Conservation (phyloP, 2,329 filamentous ascomycete genomes). For the Botrytis byssoidea region DNA sequence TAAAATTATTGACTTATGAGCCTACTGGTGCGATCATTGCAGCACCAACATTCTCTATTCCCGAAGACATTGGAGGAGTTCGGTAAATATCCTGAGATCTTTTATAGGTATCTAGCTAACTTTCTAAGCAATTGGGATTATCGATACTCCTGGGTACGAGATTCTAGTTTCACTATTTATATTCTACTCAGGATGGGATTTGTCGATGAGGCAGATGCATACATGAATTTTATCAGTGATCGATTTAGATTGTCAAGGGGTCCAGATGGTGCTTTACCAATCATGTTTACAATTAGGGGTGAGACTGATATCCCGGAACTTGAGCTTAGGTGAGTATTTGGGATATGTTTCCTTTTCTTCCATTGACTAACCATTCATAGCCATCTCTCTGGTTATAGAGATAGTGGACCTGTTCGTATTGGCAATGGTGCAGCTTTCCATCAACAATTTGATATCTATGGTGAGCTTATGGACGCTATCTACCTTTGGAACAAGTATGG, state of each 20-base stretch:
- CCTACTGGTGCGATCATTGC: slow-evolving; percentile 77
- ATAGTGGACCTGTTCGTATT: slow-evolving; percentile 70
- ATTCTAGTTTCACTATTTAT: slow-evolving; percentile 76
- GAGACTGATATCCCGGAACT: slow-evolving; percentile 71
- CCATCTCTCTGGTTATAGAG: slow-evolving; percentile 71
- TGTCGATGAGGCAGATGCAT: slow-evolving; percentile 71
- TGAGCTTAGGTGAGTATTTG: slow-evolving; percentile 50
- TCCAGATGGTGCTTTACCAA: slow-evolving; percentile 63
- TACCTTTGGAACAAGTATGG: slow-evolving; percentile 80
- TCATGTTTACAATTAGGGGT: slow-evolving; percentile 79
- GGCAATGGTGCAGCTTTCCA: slow-evolving; percentile 77
- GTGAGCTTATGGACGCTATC: slow-evolving; percentile 73
- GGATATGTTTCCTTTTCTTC: neutral
- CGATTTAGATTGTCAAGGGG: slow-evolving; percentile 62
- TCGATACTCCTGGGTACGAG: slow-evolving; percentile 75
- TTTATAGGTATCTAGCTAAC: slow-evolving; percentile 13
- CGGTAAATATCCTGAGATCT: slow-evolving; percentile 39
- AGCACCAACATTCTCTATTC: slow-evolving; percentile 73
- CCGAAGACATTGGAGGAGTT: slow-evolving; percentile 68
- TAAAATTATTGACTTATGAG: slow-evolving; percentile 76
- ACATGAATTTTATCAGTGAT: slow-evolving; percentile 75
- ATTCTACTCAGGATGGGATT: slow-evolving; percentile 75
- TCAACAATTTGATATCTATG: slow-evolving; percentile 76
- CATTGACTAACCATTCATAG: slow-evolving; percentile 24
- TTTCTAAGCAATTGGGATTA: slow-evolving; percentile 62